Evolutionary conservation across 2,329 filamentous ascomycete genomes (phyloP).

Genomic region (Raffaelea ambrosiae): DNA sequence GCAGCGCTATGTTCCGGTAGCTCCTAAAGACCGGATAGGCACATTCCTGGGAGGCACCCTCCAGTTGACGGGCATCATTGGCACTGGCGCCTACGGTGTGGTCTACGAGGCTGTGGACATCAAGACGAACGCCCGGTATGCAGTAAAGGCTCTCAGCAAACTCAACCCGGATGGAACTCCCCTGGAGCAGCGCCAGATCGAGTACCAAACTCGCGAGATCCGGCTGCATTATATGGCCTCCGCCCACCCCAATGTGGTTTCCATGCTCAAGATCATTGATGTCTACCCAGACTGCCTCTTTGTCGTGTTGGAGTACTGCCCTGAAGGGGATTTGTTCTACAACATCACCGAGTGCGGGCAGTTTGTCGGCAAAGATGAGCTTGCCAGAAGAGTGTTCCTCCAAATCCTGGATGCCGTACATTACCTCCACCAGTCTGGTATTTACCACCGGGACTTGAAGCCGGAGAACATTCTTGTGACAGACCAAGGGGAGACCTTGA

Average conservation of each 20-base stretch:
- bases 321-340: slow-evolving; percentile 91
- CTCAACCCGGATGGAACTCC: slow-evolving; percentile 60
- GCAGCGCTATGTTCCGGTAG: slow-evolving; percentile 40
- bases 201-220: slow-evolving; percentile 91
- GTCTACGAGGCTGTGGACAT: slow-evolving; percentile 87
- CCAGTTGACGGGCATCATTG: slow-evolving; percentile 76
- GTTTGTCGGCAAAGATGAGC: slow-evolving; percentile 84
- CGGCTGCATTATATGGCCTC: slow-evolving; percentile 83
- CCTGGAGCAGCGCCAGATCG: slow-evolving; percentile 75
- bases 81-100: slow-evolving; percentile 91
- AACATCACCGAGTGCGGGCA: slow-evolving; percentile 94
- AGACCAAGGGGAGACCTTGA: slow-evolving; percentile 80
- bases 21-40: slow-evolving; percentile 81
- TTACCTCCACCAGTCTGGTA: slow-evolving; percentile 85
- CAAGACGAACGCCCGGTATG: slow-evolving; percentile 73
- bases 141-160: slow-evolving; percentile 96
- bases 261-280: slow-evolving; percentile 88
- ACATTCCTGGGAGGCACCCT: slow-evolving; percentile 74
- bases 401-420: slow-evolving; percentile 95
- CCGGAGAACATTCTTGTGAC: slow-evolving; percentile 96
- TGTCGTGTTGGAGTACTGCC: slow-evolving; percentile 94
- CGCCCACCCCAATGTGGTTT: slow-evolving; percentile 86
- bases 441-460: slow-evolving; percentile 96
- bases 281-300: slow-evolving; percentile 88
- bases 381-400: slow-evolving; percentile 81